Base-by-base conservation (phyloP, 306 rosid genomes). In the Aeschynomene evenia region DNA sequence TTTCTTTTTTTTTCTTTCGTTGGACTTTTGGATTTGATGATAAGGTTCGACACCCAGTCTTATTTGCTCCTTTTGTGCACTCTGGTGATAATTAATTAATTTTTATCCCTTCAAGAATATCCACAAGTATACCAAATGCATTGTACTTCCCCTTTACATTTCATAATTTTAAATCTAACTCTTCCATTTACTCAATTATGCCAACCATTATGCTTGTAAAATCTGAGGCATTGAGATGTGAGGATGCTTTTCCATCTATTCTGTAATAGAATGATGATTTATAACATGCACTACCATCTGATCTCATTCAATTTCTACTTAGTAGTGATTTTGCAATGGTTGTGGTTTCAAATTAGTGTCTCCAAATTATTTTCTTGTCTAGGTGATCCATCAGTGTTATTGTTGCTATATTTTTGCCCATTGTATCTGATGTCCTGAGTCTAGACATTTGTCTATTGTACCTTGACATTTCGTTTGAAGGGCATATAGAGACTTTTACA, bases 211-310 rank as follows among this genome's bases (percentile, higher is more conserved):
- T 18, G 2, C n/a, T 0, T 7, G 3, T 31, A 37, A 29, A 2
- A 0, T 13, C 39, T 9, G 36, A 16, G 72, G 87, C 80, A 42
- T 66, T 33, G 66, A 56, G 92, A 82, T 23, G 70, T 91, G 91
- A 90, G 59, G 97, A 84, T 85, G 19, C 39, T 22, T 74, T 82
- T 77, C 96, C 91, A 89, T 72, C 40, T 16, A 39, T 66, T 77
- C 96, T 93, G 96, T 67, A 55, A 9, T 73, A 56, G 76, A 61
- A 68, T 90, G 96, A 88, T 86, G 91, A 93, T 74, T 71, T 59
- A 6, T 16, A 43, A 83, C 97, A 88, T 93, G 96, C 98, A 86
- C 91, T 85, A 88, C 93, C 94, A 86, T 88, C 95, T 88, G 91
- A 86, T 87, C 97, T 75, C 75, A 59, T 49, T 21, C 58, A 31